These are phyloP conservation scores for Croton laevigatus DNA, from an alignment of 441 rosid genomes.

Conservation along the genomic window DNA sequence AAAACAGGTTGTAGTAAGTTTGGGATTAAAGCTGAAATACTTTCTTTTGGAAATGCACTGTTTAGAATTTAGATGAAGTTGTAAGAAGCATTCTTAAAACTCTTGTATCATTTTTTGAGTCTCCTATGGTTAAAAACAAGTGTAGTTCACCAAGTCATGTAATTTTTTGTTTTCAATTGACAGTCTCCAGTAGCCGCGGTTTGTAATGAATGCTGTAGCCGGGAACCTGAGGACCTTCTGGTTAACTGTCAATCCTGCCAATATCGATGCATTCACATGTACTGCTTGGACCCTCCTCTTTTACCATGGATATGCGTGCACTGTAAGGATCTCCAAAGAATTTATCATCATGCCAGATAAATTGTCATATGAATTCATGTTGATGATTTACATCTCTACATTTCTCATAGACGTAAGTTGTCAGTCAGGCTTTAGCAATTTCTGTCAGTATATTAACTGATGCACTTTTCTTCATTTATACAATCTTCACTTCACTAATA, in stretches of 20 bases:
- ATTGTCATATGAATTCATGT: background rate
- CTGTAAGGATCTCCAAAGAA: slow-evolving; percentile 73
- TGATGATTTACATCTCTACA: background rate
- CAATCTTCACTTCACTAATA: background rate
- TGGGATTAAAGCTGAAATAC: no score
- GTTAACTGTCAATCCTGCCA: slow-evolving; percentile 66
- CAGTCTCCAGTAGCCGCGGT: slow-evolving; percentile 44
- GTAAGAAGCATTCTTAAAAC: no score
- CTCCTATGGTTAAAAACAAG: no score
- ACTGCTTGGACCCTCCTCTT: slow-evolving; percentile 83
- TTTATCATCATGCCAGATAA: slow-evolving; percentile 42
- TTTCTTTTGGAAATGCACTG: no score
- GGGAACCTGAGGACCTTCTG: slow-evolving; percentile 83
- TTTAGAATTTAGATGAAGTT: no score
- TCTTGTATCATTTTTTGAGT: no score
- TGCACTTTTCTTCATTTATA: background rate
- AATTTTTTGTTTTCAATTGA: slow-evolving; percentile 4
- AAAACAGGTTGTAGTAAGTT: background rate
- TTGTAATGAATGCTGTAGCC: slow-evolving; percentile 55
- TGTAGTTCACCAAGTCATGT: slow-evolving; percentile 3
- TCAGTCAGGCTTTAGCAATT: background rate
- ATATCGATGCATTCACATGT: slow-evolving; percentile 58
- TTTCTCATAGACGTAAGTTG: background rate
- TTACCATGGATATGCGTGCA: slow-evolving; percentile 85
- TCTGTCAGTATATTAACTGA: background rate